Conservation (phyloP, 257 asterid species). For the Ligustrum vulgare region DNA sequence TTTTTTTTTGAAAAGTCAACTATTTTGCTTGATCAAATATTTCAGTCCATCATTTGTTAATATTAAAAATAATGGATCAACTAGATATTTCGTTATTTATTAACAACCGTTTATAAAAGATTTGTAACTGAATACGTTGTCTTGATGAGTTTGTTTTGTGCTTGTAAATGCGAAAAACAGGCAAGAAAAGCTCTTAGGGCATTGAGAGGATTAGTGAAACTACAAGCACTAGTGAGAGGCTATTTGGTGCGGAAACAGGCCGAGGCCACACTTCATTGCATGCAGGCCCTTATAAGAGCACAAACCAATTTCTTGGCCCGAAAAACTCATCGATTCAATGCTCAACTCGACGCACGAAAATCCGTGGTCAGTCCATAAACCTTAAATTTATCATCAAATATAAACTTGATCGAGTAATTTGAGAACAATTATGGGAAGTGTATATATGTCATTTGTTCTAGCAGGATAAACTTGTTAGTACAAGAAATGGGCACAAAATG, state of each 20-base stretch:
- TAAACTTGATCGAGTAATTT: not conserved
- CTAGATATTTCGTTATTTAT: too few relatives aligned
- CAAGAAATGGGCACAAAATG: constrained; percentile 28
- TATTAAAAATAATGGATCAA: too few relatives aligned
- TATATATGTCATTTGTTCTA: not conserved
- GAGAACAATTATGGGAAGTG: not conserved
- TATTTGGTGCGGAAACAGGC: constrained; percentile 75
- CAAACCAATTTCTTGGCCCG: constrained; percentile 74
- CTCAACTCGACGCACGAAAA: constrained; percentile 40
- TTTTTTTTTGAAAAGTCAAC: too few relatives aligned
- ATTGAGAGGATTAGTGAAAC: constrained; percentile 71
- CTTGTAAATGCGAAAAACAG: constrained; percentile 26
- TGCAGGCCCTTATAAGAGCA: constrained; percentile 85
- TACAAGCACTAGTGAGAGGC: constrained; percentile 78
- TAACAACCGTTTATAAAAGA: too few relatives aligned
- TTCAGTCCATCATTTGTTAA: too few relatives aligned
- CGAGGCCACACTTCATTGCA: constrained; percentile 65
- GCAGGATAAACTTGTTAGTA: constrained; percentile 35
- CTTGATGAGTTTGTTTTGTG: not conserved
- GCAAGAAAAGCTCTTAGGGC: constrained; percentile 89
- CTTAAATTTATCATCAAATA: not conserved
- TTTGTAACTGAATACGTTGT: too few relatives aligned
- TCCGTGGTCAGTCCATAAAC: constrained; percentile 32
- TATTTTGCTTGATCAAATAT: too few relatives aligned
- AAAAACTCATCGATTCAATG: constrained; percentile 29